These are phyloP conservation scores for Septoria petroselini DNA, from an alignment of 2,329 filamentous ascomycete genomes.

Conservation along the genomic window DNA sequence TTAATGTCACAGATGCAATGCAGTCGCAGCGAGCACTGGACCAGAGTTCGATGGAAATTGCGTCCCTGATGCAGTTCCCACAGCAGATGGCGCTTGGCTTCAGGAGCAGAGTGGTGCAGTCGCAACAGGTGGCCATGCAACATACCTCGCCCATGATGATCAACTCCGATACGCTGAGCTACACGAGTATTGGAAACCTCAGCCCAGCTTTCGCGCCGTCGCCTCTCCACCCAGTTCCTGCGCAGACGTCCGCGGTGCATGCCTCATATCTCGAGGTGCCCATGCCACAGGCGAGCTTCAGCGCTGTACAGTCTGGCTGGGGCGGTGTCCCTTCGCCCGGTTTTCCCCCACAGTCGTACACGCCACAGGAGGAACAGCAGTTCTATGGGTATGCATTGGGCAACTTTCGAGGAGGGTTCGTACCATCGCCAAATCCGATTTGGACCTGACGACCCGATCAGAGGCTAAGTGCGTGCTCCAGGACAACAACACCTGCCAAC, in stretches of 20 bases:
- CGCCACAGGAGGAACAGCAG: slow-evolving; percentile 42
- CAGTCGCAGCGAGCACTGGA: slow-evolving; percentile 47
- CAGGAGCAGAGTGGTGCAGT: slow-evolving; percentile 35
- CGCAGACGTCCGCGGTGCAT: slow-evolving; percentile 32
- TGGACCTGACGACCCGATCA: slow-evolving; percentile 33
- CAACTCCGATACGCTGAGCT: slow-evolving; percentile 28
- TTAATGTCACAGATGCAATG: slow-evolving; percentile 68
- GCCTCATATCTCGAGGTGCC: slow-evolving; percentile 48
- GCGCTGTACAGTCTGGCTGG: slow-evolving; percentile 34
- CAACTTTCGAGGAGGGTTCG: slow-evolving; percentile 37
- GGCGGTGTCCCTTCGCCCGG: slow-evolving; percentile 37
- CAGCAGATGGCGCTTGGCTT: slow-evolving; percentile 44
- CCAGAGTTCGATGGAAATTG: slow-evolving; percentile 44
- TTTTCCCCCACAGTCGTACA: slow-evolving; percentile 36
- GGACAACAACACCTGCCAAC: slow-evolving; percentile 29
- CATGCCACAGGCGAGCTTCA: slow-evolving; percentile 30
- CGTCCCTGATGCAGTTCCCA: slow-evolving; percentile 48
- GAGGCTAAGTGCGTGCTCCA: slow-evolving; percentile 31
- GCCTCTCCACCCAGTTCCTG: slow-evolving; percentile 38
- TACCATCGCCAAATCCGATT: slow-evolving; percentile 32
- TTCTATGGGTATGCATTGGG: slow-evolving; percentile 35
- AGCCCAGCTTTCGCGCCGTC: slow-evolving; percentile 52
- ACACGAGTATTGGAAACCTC: slow-evolving; percentile 42
- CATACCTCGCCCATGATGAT: slow-evolving; percentile 21
- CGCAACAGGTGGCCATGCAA: slow-evolving; percentile 20